These are phyloP conservation scores for Alternaria triticimaculans DNA, from an alignment of 2,329 filamentous ascomycete species.

Conservation along the genomic window DNA sequence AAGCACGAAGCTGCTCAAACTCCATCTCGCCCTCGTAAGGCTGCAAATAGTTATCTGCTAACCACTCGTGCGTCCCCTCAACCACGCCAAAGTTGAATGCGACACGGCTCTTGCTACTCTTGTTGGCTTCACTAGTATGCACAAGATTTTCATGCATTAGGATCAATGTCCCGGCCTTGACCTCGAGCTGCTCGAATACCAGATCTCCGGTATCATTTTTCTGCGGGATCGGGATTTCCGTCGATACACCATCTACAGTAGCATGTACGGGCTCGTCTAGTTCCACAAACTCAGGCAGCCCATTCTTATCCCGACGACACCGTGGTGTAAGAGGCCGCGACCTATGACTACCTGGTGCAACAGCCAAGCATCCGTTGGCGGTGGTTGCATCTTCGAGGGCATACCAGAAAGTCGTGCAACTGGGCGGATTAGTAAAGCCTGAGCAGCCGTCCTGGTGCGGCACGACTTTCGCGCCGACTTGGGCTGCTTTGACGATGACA, in stretches of 20 bases:
- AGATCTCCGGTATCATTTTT: neutral
- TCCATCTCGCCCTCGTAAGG: neutral
- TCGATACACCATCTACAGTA: accelerated
- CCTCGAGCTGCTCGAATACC: neutral
- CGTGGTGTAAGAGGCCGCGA: neutral
- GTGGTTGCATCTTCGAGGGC: neutral
- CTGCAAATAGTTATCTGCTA: neutral
- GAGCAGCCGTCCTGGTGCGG: neutral
- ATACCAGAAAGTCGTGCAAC: neutral
- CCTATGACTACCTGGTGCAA: neutral
- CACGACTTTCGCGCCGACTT: too few species aligned
- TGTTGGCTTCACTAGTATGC: neutral
- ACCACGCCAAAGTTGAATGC: neutral
- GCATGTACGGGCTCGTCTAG: neutral
- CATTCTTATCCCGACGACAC: neutral
- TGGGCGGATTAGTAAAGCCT: neutral
- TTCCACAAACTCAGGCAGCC: accelerated
- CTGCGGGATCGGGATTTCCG: accelerated
- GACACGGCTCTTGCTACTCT: neutral
- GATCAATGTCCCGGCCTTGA: neutral
- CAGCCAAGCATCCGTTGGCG: neutral
- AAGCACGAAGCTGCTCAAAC: neutral
- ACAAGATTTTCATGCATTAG: neutral
- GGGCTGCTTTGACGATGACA: too few species aligned
- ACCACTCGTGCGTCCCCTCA: neutral